phyloP scores from a whole-genome alignment of 179 eudicot genomes.

The Camellia oleifera region DNA sequence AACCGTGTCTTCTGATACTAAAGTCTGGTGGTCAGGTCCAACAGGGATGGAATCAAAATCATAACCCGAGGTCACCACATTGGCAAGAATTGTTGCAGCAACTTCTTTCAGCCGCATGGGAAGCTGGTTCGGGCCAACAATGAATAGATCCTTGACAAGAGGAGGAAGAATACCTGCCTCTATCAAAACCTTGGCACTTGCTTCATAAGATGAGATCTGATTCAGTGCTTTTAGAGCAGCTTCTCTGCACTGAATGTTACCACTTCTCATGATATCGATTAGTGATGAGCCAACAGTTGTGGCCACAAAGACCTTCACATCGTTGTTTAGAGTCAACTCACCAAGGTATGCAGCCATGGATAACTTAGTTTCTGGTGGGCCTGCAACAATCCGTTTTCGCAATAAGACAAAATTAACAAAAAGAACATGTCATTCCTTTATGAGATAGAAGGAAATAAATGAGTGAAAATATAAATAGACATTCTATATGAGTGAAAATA shows the following conservation, averaged over 20 bases:
- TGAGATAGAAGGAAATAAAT: constrained; percentile 1
- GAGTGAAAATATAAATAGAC: not conserved
- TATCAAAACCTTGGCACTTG: constrained; percentile 70
- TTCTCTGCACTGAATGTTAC: constrained; percentile 64
- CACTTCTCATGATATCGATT: constrained; percentile 67
- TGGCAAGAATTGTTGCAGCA: constrained; percentile 87
- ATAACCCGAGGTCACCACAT: constrained; percentile 68
- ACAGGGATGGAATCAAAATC: constrained; percentile 70
- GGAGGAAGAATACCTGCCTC: constrained; percentile 89
- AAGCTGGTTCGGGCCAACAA: constrained; percentile 55
- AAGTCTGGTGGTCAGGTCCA: constrained; percentile 69
- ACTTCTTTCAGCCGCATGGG: constrained; percentile 83
- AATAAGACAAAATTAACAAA: not conserved
- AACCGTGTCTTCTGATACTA: constrained; percentile 75
- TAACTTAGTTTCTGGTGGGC: constrained; percentile 70
- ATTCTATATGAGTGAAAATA: not conserved
- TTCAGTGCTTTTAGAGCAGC: constrained; percentile 86
- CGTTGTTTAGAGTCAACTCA: constrained; percentile 71
- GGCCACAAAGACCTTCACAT: constrained; percentile 80
- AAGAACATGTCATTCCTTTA: constrained; percentile 2
- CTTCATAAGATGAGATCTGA: constrained; percentile 82
- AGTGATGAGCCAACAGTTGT: constrained; percentile 71
- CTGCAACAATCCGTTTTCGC: constrained; percentile 36
- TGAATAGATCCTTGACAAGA: constrained; percentile 70
- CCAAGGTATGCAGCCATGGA: constrained; percentile 93